Evolutionary conservation across 306 rosid species (phyloP).

Genomic region (Rosa rugosa): DNA sequence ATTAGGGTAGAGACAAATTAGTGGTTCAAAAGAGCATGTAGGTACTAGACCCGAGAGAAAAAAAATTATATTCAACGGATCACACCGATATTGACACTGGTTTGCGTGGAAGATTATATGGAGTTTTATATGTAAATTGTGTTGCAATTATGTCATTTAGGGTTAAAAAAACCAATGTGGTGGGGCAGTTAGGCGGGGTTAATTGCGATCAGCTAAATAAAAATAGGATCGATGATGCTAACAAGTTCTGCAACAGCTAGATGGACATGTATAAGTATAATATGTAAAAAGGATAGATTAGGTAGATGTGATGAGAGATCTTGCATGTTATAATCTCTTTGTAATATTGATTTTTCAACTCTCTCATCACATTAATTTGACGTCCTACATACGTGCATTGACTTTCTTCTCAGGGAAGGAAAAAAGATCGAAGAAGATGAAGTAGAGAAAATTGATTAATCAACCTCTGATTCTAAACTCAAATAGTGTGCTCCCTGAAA

Average conservation of each 20-base stretch:
- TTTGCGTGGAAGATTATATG: not conserved
- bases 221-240: not conserved
- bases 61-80: not conserved
- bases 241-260: not conserved
- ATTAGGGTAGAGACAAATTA: not conserved
- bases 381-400: not conserved
- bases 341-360: not conserved
- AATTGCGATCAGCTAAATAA: not conserved
- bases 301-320: not conserved
- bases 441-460: not conserved
- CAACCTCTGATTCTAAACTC: not conserved
- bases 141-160: not conserved
- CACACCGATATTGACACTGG: not conserved
- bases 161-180: not conserved
- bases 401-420: not conserved
- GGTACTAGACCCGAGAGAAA: not conserved
- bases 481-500: not conserved
- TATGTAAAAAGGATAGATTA: not conserved
- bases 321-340: not conserved
- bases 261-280: not conserved
- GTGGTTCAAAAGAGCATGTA: not conserved
- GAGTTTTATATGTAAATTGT: not conserved
- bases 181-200: not conserved
- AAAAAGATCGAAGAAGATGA: not conserved
- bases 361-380: not conserved